A percentile compares a stretch with the other conserved stretches of the same genome.
These are phyloP conservation scores for Fusarium sacchari DNA, from an alignment of 2,329 filamentous ascomycete genomes.

Conservation along the genomic window DNA sequence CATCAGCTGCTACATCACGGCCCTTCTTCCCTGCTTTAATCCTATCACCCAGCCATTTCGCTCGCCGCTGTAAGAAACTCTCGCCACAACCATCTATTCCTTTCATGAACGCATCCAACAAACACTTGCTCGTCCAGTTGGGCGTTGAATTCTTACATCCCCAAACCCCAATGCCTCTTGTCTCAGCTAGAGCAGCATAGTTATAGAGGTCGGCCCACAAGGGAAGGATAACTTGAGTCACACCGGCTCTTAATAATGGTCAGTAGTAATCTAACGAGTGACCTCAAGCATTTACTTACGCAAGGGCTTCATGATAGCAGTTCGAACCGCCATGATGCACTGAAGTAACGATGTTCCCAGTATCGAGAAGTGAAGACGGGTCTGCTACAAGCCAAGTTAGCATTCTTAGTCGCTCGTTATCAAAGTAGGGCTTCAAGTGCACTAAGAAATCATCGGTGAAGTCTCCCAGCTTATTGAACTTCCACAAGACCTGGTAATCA, in stretches of 20 bases:
- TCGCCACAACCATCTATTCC: background rate
- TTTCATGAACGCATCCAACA: conserved; percentile 42
- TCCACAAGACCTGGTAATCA: conserved; percentile 48
- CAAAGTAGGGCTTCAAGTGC: conserved; percentile 17
- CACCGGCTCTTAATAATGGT: conserved; percentile 45
- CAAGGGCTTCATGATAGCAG: conserved; percentile 32
- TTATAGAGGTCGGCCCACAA: conserved; percentile 59
- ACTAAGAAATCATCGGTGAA: conserved; percentile 15
- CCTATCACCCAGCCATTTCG: background rate
- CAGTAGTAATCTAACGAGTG: fast-evolving
- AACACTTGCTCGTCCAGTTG: conserved; percentile 37
- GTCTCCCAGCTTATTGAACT: conserved; percentile 25
- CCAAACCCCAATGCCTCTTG: conserved; percentile 54
- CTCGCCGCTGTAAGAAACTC: background rate
- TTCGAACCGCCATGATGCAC: conserved; percentile 39
- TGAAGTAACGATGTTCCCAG: conserved; percentile 36
- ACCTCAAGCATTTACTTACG: background rate
- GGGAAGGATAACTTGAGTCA: conserved; percentile 58
- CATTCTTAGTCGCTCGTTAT: conserved; percentile 30
- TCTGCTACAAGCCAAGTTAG: conserved; percentile 44
- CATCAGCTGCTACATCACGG: background rate
- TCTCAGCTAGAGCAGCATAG: conserved; percentile 55
- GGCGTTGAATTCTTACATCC: conserved; percentile 50
- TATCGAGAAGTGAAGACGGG: conserved; percentile 47
- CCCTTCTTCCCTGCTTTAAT: background rate